These are phyloP conservation scores for Athelia psychrophila DNA, from an alignment of 1,284 basidiomycete genomes.

Conservation along the genomic window DNA sequence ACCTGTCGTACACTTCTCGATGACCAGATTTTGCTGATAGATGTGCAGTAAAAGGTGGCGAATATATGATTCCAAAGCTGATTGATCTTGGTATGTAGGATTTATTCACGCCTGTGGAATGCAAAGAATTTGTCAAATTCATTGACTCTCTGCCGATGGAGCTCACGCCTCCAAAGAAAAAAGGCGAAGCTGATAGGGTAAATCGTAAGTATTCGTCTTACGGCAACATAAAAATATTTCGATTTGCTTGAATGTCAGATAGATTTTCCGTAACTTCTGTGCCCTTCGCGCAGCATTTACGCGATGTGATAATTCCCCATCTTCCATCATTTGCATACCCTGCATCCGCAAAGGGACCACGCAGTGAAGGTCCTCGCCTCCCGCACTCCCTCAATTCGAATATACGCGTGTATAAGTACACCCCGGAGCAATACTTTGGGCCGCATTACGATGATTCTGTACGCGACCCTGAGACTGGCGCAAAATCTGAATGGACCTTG, in stretches of 20 bases:
- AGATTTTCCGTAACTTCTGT: conserved; percentile 61
- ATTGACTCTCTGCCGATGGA: conserved; percentile 63
- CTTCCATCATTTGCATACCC: conserved; percentile 58
- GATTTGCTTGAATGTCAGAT: conserved; percentile 34
- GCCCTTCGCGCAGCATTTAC: conserved; percentile 58
- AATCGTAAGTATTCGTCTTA: conserved; percentile 51
- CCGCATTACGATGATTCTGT: conserved; percentile 77
- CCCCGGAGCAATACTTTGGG: conserved; percentile 63
- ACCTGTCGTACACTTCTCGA: conserved; percentile 47
- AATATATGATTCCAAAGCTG: too few species aligned
- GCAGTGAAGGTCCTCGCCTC: conserved; percentile 29
- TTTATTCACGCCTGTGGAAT: conserved; percentile 57
- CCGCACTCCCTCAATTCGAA: conserved; percentile 66
- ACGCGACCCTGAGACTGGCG: conserved; percentile 50
- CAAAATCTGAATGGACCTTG: conserved; percentile 77
- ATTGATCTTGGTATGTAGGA: conserved; percentile 33
- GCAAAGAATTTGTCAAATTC: conserved; percentile 60
- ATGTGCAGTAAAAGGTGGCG: conserved; percentile 27
- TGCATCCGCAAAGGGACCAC: conserved; percentile 32
- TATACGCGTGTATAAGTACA: conserved; percentile 71
- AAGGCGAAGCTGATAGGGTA: conserved; percentile 72
- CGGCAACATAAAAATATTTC: background rate
- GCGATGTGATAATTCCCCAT: conserved; percentile 52
- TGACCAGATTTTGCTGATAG: conserved; percentile 64
- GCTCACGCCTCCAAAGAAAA: conserved; percentile 70